Percentiles rank a stretch among this genome's conserved stretches.
These are phyloP conservation scores for Pythium grandisporangium DNA, from an alignment of 352 stramenopile species.

Conservation along the genomic window DNA sequence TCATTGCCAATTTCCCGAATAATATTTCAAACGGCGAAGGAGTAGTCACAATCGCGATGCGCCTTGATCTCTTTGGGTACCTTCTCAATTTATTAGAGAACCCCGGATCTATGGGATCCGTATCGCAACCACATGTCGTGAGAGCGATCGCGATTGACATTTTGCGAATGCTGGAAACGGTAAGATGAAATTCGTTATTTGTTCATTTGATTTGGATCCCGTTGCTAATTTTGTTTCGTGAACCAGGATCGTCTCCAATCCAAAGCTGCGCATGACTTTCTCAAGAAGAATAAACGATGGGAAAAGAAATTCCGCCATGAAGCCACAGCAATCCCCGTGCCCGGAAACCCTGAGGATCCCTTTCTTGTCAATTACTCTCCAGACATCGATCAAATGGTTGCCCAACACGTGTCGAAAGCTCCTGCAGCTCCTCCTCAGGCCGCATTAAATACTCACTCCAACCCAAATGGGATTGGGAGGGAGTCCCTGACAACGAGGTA, in stretches of 20 bases:
- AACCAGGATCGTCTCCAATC: conserved; percentile 52
- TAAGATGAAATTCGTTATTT: too few species aligned
- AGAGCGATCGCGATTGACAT: conserved; percentile 71
- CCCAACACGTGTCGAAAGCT: too few species aligned
- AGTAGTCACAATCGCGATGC: conserved; percentile 66
- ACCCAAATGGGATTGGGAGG: too few species aligned
- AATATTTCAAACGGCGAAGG: conserved; percentile 49
- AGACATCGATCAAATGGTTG: conserved; percentile 43
- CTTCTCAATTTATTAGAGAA: conserved; percentile 73
- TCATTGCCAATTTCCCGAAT: conserved; percentile 60
- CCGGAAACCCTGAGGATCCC: conserved; percentile 35
- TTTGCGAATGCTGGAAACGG: conserved; percentile 70
- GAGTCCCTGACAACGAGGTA: too few species aligned
- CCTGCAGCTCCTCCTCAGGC: too few species aligned
- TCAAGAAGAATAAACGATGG: conserved; percentile 88
- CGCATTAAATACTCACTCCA: too few species aligned
- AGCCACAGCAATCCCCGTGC: conserved; percentile 5
- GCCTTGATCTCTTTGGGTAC: conserved; percentile 61
- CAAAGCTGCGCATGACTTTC: conserved; percentile 58
- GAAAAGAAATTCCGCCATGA: conserved; percentile 63
- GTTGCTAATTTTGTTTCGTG: not conserved
- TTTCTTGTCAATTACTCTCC: conserved; percentile 57
- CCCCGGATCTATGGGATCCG: conserved; percentile 31
- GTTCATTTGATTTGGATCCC: not conserved
- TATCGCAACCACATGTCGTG: conserved; percentile 51